phyloP scores from a whole-genome alignment of 2,329 filamentous ascomycete genomes.

The Sporothrix humicola region DNA sequence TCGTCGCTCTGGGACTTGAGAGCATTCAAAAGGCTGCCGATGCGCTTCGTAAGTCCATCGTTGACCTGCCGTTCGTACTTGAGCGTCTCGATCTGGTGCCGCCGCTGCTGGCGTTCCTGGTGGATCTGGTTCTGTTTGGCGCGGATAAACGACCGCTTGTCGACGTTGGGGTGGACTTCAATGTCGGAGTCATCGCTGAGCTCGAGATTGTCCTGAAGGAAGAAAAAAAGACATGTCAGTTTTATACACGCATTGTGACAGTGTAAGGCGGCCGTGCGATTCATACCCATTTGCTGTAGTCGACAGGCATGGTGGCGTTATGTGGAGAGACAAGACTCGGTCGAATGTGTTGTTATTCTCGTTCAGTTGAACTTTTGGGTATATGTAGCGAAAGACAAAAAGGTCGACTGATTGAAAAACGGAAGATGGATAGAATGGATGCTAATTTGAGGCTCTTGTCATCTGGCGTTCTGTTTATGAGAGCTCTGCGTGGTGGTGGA shows the following conservation, averaged over 20 bases:
- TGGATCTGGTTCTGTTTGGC: constrained; percentile 98
- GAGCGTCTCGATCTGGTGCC: constrained; percentile 85
- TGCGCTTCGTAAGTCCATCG: constrained; percentile 83
- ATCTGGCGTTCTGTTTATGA: not conserved
- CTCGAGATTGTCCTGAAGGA: constrained; percentile 80
- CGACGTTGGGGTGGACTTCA: constrained; percentile 98
- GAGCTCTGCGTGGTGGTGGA: not conserved
- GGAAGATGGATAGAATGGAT: too few species aligned
- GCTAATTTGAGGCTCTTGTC: constrained; percentile 23
- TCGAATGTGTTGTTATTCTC: not conserved
- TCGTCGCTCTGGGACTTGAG: constrained; percentile 75
- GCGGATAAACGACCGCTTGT: constrained; percentile 97
- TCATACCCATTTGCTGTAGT: constrained; percentile 69
- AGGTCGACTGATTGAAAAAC: not conserved
- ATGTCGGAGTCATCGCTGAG: constrained; percentile 97
- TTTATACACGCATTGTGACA: not conserved
- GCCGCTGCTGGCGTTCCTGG: constrained; percentile 82
- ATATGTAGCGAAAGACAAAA: too few species aligned
- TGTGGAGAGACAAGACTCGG: not conserved
- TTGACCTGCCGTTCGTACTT: constrained; percentile 95
- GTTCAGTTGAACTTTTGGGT: not conserved
- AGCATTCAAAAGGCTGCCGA: constrained; percentile 76
- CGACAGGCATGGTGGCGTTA: constrained; percentile 52
- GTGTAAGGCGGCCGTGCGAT: not conserved
- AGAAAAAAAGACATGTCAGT: constrained; percentile 36